Percentiles rank a stretch among this genome's conserved stretches.
phyloP scores from a whole-genome alignment of 163 green algal species.

The Chlamydomonas reinhardtii region DNA sequence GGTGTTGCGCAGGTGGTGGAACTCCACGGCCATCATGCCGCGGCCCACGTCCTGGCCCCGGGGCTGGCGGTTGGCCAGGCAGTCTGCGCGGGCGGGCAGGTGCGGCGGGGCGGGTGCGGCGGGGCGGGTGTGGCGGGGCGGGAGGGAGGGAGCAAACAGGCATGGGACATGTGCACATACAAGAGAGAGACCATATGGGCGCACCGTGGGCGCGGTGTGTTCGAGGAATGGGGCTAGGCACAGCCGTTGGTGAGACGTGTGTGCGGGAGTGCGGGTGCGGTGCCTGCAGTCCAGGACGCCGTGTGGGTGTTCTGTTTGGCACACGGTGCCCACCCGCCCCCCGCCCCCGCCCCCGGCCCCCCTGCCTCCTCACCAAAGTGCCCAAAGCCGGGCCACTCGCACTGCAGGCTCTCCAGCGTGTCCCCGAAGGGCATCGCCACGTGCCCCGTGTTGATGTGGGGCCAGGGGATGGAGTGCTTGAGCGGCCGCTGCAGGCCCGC shows the following conservation, averaged over 20 bases:
- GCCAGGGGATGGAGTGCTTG: slow-evolving; percentile 7
- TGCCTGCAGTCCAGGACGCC: too few relatives aligned
- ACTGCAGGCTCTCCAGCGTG: not conserved
- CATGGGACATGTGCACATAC: too few relatives aligned
- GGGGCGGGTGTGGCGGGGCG: too few relatives aligned
- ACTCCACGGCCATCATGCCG: slow-evolving; percentile 38
- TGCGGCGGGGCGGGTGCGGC: too few relatives aligned
- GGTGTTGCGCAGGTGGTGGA: slow-evolving; percentile 20
- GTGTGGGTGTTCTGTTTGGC: too few relatives aligned
- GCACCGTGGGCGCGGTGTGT: not conserved
- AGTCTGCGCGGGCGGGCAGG: not conserved
- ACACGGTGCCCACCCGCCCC: too few relatives aligned
- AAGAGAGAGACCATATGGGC: too few relatives aligned
- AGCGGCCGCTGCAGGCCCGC: not conserved
- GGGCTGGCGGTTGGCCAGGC: not conserved
- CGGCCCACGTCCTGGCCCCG: not conserved
- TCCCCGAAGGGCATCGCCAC: not conserved
- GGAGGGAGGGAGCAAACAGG: too few relatives aligned
- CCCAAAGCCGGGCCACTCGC: not conserved
- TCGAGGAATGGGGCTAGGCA: too few relatives aligned
- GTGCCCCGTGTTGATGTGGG: not conserved
- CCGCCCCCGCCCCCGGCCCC: too few relatives aligned
- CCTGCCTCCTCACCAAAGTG: not conserved
- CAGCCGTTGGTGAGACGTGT: too few relatives aligned
- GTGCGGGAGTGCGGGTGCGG: not conserved